Percentiles rank a stretch among this genome's conserved stretches.
Conservation (phyloP, 306 rosid species). For the Cucumis hystrix region DNA sequence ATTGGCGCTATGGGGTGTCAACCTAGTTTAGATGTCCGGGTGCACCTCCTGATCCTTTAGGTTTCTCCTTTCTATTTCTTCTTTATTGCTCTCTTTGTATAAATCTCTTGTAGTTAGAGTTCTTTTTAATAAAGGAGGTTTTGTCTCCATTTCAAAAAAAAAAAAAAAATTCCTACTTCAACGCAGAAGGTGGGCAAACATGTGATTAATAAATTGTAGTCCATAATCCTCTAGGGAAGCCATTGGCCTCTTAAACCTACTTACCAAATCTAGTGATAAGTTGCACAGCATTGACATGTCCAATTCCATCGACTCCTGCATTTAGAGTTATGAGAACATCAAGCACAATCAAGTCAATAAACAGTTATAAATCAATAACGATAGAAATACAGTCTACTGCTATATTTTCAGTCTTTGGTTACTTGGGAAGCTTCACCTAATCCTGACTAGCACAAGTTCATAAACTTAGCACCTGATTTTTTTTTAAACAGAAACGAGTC, state of each 20-base stretch:
- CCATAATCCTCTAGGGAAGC: neutral
- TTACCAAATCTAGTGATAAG: constrained; percentile 66
- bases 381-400: neutral
- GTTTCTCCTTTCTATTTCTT: too few relatives aligned
- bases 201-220: neutral
- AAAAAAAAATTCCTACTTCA: too few relatives aligned
- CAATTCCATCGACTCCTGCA: constrained; percentile 92
- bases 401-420: neutral
- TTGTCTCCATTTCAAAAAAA: too few relatives aligned
- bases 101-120: too few relatives aligned
- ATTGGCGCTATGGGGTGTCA: too few relatives aligned
- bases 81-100: too few relatives aligned
- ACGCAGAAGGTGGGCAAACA: neutral
- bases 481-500: too few relatives aligned
- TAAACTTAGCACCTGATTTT: neutral
- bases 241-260: constrained; percentile 3
- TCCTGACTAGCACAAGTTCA: neutral
- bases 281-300: constrained; percentile 75
- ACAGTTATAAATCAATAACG: neutral
- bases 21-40: too few relatives aligned
- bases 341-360: constrained; percentile 1
- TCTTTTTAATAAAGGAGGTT: too few relatives aligned
- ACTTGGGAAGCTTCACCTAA: neutral
- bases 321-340: constrained; percentile 1
- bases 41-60: too few relatives aligned